Evolutionary conservation across 192 early-diverging fungal species (phyloP), one percentile per base, ranked within the genome.

Genomic region (Coemansia nantahalensis): DNA sequence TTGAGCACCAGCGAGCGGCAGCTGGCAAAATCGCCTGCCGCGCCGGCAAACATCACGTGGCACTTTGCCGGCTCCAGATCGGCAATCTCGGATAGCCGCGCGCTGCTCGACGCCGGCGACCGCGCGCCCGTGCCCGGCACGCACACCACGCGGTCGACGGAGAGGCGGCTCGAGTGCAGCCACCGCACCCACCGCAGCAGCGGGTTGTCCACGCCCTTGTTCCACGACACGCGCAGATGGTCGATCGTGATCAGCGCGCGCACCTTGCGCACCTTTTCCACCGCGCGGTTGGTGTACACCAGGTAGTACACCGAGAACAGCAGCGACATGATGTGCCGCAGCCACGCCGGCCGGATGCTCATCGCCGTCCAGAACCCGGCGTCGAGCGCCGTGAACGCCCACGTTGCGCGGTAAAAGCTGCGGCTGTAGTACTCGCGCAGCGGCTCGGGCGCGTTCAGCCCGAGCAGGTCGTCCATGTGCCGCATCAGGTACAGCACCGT

Each of bases 361-460:
- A 93, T 90, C 11, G 91, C 90, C 0, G 91, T 93, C 54, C 93
- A 85, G 70, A 94, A 95, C 0, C 93, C 95, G 3, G 93, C 95
- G 52, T 98, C 95, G n/a, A 95, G 66, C 3, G 88, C 90, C 1
- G 90, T 91, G 42, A 92, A 61, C 30, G 95, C 68, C 87, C 90
- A 95, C 0, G 93, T 85, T 12, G 90, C 90, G 14, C 95, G 83
- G 56, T 90, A 95, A 66, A 90, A 98, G 68, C 83, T 91, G 12
- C 85, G 82, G 32, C 86, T 92, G 75, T 98, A 98, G 79, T 92
- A 84, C 39, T 84, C 72, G 21, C 84, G 83, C 52, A 93, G 51
- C 7, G 90, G 90, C 63, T 94, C 90, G 15, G 87, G 88, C 12
- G 90, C 89, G 79, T 60, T 44, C n/a, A 65, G 68, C n/a, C 86